Evolutionary conservation across 202 grass and related monocot genomes (phyloP), one percentile per base, ranked within the genome.

Genomic region (Cymbopogon flexuosus): DNA sequence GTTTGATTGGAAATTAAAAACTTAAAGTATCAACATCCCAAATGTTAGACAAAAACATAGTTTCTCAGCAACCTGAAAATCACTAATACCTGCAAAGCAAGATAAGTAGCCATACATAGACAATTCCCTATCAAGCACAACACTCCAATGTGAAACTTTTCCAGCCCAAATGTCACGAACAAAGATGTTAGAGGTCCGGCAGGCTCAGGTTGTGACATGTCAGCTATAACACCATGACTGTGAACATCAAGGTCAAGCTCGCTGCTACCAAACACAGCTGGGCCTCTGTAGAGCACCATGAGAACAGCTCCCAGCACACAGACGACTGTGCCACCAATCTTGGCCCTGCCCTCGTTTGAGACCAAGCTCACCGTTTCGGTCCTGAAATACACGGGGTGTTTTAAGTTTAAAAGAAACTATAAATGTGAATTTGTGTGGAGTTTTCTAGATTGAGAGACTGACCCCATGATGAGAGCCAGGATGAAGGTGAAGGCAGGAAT

Each of bases 71-170:
- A 46, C 13, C 34, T 70, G 22, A 75, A 78, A 70, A 71, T 65
- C 19, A 68, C 1, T 21, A 81, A 77, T 92, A 97, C 94, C 92
- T 97, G 94, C 12, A 97, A 85, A 60, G 90, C 90, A 87, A 94
- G 88, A 89, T 94, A 97, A 52, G 58, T 81, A 80, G 94, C 89
- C 89, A 97, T 90, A 72, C 91, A 97, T 16, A 94, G 47, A 81
- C 91, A 97, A 37, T 97, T 97, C 69, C 90, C 94, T 79, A 94
- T 84, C 81, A 97, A 91, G 65, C 95, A 97, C 9, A 94, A n/a
- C 66, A 94, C 81, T 84, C 95, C 92, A 79, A 89, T 80, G 68
- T 97, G 90, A 79, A 84, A 97, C 37, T 86, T 90, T 73, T 94
- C 83, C 76, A 97, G 62, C 40, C 90, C 92, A 79, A 86, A 79